phyloP scores from a whole-genome alignment of 176 grass and related monocot species.

The Leersia perrieri region DNA sequence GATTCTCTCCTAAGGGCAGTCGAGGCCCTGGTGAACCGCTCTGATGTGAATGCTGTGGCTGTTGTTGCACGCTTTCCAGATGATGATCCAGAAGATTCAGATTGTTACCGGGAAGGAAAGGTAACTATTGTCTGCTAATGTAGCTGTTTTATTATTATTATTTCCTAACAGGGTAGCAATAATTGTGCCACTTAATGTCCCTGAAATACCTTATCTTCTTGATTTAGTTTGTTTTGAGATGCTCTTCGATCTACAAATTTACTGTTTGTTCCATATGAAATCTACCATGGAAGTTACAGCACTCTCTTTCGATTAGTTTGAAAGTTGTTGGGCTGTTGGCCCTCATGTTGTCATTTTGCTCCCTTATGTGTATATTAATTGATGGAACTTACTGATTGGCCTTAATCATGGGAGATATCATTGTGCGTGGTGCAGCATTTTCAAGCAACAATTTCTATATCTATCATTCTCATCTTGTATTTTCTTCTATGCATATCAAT shows the following conservation, averaged over 20 bases:
- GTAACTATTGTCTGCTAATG: constrained; percentile 32
- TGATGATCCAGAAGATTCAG: constrained; percentile 65
- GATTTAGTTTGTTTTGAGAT: neutral
- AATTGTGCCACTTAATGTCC: neutral
- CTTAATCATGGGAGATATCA: neutral
- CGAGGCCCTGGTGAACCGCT: constrained; percentile 46
- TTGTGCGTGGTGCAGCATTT: neutral
- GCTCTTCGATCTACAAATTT: neutral
- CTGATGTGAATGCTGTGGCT: constrained; percentile 73
- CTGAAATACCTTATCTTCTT: neutral
- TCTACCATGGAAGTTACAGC: neutral
- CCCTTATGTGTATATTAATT: neutral
- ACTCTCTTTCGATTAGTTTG: neutral
- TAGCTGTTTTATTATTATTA: neutral
- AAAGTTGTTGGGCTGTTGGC: neutral
- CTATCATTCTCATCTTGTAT: neutral
- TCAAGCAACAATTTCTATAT: neutral
- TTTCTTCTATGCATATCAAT: constrained; percentile 17
- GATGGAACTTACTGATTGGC: neutral
- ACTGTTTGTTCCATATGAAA: neutral
- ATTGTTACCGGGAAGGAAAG: constrained; percentile 74
- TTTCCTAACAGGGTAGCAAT: neutral
- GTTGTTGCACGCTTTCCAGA: constrained; percentile 87
- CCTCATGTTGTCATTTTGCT: neutral
- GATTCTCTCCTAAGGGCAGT: constrained; percentile 83